These are phyloP conservation scores for Phytophthora tentaculata DNA, from an alignment of 352 stramenopile genomes.

Conservation along the genomic window DNA sequence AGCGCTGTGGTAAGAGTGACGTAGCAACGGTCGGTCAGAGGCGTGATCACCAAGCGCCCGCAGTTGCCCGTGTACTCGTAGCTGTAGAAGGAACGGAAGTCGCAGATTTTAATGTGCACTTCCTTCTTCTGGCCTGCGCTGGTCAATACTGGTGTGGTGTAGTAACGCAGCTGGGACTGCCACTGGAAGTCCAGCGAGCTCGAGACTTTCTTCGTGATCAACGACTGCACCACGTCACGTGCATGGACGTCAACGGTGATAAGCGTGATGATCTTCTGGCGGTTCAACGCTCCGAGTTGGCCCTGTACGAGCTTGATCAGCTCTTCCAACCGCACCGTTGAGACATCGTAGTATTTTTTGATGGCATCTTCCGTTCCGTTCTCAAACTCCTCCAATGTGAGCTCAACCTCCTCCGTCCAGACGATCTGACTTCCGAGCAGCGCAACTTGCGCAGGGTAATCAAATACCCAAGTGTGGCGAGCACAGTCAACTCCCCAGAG, in stretches of 20 bases:
- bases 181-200: constrained; percentile 93
- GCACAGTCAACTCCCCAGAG: constrained; percentile 91
- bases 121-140: constrained; percentile 54
- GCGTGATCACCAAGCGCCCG: constrained; percentile 84
- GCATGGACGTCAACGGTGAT: constrained; percentile 98
- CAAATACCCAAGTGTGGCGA: constrained; percentile 91
- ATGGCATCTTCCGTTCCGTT: constrained; percentile 95
- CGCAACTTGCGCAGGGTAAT: constrained; percentile 84
- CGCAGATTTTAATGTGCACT: constrained; percentile 91
- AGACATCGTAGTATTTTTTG: constrained; percentile 95
- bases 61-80: constrained; percentile 98
- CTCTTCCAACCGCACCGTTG: constrained; percentile 89
- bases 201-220: constrained; percentile 93
- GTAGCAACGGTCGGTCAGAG: constrained; percentile 86
- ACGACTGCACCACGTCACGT: constrained; percentile 93
- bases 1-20: constrained; percentile 86
- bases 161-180: constrained; percentile 96
- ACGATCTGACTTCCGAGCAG: constrained; percentile 93
- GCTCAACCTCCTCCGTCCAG: constrained; percentile 93
- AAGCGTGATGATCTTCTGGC: constrained; percentile 96
- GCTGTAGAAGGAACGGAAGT: constrained; percentile 93
- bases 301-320: constrained; percentile 95
- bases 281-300: constrained; percentile 59
- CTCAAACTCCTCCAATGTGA: constrained; percentile 94
- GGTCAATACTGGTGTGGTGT: constrained; percentile 67